Percentiles rank a stretch among this genome's conserved stretches.
Conservation (phyloP, 1,284 basidiomycete species). For the Irpex lacteus region DNA sequence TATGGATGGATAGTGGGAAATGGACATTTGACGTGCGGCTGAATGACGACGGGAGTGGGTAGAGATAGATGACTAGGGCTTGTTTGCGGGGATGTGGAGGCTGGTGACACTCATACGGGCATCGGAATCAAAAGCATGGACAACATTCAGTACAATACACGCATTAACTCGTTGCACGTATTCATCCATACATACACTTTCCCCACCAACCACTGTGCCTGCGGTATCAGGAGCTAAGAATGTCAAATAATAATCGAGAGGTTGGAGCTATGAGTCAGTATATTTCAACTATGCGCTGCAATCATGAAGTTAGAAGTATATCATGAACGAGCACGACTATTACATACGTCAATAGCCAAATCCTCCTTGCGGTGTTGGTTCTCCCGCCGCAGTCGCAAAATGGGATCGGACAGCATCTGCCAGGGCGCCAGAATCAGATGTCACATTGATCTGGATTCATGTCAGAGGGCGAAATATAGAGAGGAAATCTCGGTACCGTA, state of each 20-base stretch:
- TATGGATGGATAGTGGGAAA: conserved; percentile 41
- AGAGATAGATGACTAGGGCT: conserved; percentile 17
- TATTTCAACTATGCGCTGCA: too few relatives aligned
- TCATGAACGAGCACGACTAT: neutral
- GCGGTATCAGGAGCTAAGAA: too few relatives aligned
- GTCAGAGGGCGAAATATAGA: neutral
- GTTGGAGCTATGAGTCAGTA: too few relatives aligned
- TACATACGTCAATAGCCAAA: conserved; percentile 6
- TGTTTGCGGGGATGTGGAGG: neutral
- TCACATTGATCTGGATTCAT: conserved; percentile 47
- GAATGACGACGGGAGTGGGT: conserved; percentile 31
- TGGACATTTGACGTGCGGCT: conserved; percentile 36
- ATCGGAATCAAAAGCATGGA: neutral
- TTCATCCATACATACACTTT: neutral
- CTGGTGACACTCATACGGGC: too few relatives aligned
- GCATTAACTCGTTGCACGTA: neutral
- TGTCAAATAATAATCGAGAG: too few relatives aligned
- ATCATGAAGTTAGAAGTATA: neutral
- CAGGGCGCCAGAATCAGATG: conserved; percentile 45
- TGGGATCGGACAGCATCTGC: conserved; percentile 36
- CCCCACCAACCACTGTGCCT: neutral
- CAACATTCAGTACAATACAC: neutral
- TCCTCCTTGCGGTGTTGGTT: neutral
- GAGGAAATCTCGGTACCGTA: conserved; percentile 13
- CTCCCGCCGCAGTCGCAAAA: conserved; percentile 29